These are phyloP conservation scores for Penicillium psychrosexuale DNA, from an alignment of 2,329 filamentous ascomycete genomes.

Conservation along the genomic window DNA sequence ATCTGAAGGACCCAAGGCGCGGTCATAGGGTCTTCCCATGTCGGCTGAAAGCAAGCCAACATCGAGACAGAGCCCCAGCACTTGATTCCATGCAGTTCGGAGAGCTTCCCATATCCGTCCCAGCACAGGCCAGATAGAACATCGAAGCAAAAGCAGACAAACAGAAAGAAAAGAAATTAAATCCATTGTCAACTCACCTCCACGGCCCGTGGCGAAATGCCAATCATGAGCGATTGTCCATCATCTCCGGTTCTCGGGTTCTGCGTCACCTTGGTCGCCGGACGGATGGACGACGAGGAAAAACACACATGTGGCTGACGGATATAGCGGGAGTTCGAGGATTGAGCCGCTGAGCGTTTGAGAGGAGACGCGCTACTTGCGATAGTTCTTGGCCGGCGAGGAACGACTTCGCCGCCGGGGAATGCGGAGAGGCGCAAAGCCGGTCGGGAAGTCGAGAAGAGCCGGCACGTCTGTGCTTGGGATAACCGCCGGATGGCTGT, in stretches of 20 bases:
- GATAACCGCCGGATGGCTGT: slow-evolving; percentile 24
- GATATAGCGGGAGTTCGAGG: neutral
- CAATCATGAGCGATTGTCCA: slow-evolving; percentile 77
- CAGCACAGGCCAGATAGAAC: neutral
- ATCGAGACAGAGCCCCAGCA: neutral
- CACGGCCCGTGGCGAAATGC: slow-evolving; percentile 79
- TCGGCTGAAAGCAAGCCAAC: neutral
- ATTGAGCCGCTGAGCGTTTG: neutral
- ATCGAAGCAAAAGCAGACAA: neutral
- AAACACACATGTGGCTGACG: slow-evolving; percentile 30
- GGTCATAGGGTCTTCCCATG: neutral
- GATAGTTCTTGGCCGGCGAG: slow-evolving; percentile 15
- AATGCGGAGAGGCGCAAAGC: slow-evolving; percentile 31
- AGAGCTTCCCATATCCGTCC: neutral
- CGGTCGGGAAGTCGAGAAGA: slow-evolving; percentile 25
- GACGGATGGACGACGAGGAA: slow-evolving; percentile 33
- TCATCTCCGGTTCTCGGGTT: slow-evolving; percentile 80
- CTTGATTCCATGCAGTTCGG: neutral
- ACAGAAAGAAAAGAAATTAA: slow-evolving; percentile 4
- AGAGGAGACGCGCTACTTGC: neutral
- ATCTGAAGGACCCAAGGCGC: slow-evolving; percentile 15
- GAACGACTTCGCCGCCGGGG: slow-evolving; percentile 22
- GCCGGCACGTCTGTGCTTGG: slow-evolving; percentile 16
- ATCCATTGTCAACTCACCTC: slow-evolving; percentile 54
- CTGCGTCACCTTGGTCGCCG: slow-evolving; percentile 44